Conservation (phyloP, 2,329 filamentous ascomycete species). For the Talaromyces funiculosus region DNA sequence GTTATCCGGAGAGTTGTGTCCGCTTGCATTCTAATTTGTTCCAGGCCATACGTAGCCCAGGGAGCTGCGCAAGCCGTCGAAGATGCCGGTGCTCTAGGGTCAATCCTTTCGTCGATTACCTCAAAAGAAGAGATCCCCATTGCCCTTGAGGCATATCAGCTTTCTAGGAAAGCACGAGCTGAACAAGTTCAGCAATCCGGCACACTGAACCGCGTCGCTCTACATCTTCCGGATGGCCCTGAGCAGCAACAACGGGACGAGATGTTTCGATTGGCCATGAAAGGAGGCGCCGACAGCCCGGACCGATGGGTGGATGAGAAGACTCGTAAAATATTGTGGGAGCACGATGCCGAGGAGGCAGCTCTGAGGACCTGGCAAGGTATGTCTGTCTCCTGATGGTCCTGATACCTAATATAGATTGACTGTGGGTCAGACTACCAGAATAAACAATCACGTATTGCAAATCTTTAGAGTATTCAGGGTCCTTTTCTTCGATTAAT, state of each 20-base stretch:
- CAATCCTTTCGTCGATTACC: conserved; percentile 29
- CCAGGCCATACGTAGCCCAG: conserved; percentile 36
- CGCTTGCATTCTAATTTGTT: not conserved
- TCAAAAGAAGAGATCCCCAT: conserved; percentile 29
- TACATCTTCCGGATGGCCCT: conserved; percentile 36
- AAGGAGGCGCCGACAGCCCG: conserved; percentile 33
- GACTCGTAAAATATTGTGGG: conserved; percentile 49
- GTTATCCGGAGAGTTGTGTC: conserved; percentile 10
- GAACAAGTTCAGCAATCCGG: conserved; percentile 36
- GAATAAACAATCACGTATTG: not conserved
- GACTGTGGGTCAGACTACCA: not conserved
- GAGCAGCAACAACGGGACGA: conserved; percentile 40
- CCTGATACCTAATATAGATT: not conserved
- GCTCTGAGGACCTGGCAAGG: conserved; percentile 26
- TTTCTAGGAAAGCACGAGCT: conserved; percentile 34
- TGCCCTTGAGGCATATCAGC: conserved; percentile 34
- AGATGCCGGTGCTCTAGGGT: conserved; percentile 34
- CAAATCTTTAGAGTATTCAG: conserved; percentile 16
- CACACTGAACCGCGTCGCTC: conserved; percentile 29
- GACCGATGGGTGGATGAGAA: conserved; percentile 64
- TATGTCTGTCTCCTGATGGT: conserved; percentile 7
- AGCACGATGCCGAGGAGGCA: conserved; percentile 32
- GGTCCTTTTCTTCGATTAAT: not conserved
- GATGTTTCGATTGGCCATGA: conserved; percentile 25
- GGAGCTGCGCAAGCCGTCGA: conserved; percentile 45